Evolutionary conservation across 225 moss, liverwort and hornwort species (phyloP).

Genomic region (Pleurozium schreberi): DNA sequence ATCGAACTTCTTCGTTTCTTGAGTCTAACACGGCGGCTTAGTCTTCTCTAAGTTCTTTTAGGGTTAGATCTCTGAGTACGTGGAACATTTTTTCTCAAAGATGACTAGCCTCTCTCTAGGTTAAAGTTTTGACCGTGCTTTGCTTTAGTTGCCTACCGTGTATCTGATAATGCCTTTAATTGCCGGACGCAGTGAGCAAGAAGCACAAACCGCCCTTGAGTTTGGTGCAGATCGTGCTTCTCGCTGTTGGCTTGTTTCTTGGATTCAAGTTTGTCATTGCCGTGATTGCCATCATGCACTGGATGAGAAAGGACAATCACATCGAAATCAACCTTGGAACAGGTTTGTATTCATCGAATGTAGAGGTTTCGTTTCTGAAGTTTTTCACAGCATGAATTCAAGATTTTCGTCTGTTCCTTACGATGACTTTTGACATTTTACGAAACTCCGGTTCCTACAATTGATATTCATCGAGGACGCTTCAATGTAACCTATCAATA

Average conservation of each 20-base stretch:
- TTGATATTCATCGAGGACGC: background rate
- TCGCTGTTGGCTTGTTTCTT: slow-evolving; percentile 32
- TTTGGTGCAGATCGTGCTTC: slow-evolving; percentile 29
- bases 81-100: background rate
- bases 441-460: background rate
- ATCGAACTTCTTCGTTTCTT: background rate
- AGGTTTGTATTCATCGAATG: background rate
- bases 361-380: background rate
- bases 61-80: background rate
- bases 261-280: slow-evolving; percentile 20
- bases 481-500: background rate
- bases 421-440: background rate
- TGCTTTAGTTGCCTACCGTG: background rate
- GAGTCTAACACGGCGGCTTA: background rate
- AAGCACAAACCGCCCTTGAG: background rate
- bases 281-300: slow-evolving; percentile 15
- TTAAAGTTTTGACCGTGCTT: background rate
- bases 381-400: background rate
- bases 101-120: background rate
- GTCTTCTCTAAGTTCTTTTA: background rate
- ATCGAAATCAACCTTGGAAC: slow-evolving; percentile 27
- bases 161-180: background rate
- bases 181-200: background rate
- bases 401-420: background rate
- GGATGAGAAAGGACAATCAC: slow-evolving; percentile 16